Base-by-base conservation (phyloP, 177 flowering plant genomes). In the Vitis hybrid region DNA sequence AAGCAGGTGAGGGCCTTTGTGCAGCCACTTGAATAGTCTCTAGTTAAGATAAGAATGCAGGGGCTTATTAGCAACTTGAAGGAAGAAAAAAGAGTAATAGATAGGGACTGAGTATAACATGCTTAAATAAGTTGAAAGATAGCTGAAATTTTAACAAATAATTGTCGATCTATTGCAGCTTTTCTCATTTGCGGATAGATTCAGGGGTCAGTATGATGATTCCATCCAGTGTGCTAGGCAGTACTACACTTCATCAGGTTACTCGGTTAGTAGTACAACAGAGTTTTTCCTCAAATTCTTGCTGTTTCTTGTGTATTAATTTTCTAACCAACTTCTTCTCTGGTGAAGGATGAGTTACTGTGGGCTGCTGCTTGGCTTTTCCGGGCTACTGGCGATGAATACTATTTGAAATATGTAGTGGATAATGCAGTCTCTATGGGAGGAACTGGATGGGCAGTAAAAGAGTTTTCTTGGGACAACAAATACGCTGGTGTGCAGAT, bases 361-460 rank as follows among this genome's bases (percentile, higher is more conserved):
- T 92, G 97, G 98, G 98, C 88, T 3, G 93, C 98, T 7, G 72
- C 90, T 3, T 94, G 98, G 98, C 85, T 94, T 19, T 84, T 75
- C 71, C 75, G 76, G 26, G 97, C 97, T 64, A 92, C 97, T 2
- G 77, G 73, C 0, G 94, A 92, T 2, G 86, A 84, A n/a, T 79
- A 75, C 62, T 94, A 93, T 80, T 72, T 94, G 76, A 83, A 89
- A 55, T 94, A 93, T 72, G 93, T 78, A 0, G 80, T 85, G 2
- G 85, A 90, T 33, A 89, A 91, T 67, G 92, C 87, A 2, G 91
- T 19, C 5, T 77, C 81, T 31, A 58, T 92, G 85, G 97, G 97
- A 13, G 98, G 98, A 57, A 95, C 93, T 61, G 91, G 93, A 18
- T 87, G 91, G 97, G 96, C 90, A 1, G 84, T 90, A 33, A 83